These are phyloP conservation scores for Vitis labrusca DNA, from an alignment of 164 flowering plant genomes.

Conservation along the genomic window DNA sequence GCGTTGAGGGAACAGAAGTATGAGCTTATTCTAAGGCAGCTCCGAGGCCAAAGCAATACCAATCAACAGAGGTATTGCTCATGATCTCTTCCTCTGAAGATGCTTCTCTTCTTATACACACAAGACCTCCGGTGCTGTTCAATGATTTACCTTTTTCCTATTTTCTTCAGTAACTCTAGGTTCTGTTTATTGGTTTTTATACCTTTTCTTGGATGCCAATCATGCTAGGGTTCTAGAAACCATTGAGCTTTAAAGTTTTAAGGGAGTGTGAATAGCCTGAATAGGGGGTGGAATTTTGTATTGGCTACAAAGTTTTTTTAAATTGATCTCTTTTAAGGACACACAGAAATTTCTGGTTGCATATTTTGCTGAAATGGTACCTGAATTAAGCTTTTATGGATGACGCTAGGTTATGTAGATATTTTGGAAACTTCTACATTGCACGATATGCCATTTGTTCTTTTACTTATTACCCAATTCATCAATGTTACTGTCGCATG, in stretches of 20 bases:
- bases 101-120: conserved; percentile 25
- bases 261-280: conserved; percentile 31
- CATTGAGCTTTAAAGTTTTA: conserved; percentile 22
- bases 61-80: conserved; percentile 4
- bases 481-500: too few relatives aligned
- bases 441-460: too few relatives aligned
- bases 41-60: neutral
- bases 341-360: neutral
- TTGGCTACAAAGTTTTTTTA: conserved; percentile 8
- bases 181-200: conserved; percentile 7
- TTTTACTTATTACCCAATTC: too few relatives aligned
- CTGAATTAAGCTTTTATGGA: too few relatives aligned
- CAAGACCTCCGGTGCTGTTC: conserved; percentile 15
- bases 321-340: conserved; percentile 1
- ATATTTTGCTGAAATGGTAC: too few relatives aligned
- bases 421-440: too few relatives aligned
- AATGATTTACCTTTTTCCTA: neutral
- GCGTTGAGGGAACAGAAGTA: conserved; percentile 6
- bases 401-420: too few relatives aligned
- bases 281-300: conserved; percentile 36
- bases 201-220: conserved; percentile 10
- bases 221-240: conserved; percentile 19
- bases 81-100: conserved; percentile 11
- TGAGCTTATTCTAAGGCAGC: conserved; percentile 4
- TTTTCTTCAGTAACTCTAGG: conserved; percentile 13